Conservation (phyloP, 2,329 filamentous ascomycete genomes). For the Phialophora verrucosa region DNA sequence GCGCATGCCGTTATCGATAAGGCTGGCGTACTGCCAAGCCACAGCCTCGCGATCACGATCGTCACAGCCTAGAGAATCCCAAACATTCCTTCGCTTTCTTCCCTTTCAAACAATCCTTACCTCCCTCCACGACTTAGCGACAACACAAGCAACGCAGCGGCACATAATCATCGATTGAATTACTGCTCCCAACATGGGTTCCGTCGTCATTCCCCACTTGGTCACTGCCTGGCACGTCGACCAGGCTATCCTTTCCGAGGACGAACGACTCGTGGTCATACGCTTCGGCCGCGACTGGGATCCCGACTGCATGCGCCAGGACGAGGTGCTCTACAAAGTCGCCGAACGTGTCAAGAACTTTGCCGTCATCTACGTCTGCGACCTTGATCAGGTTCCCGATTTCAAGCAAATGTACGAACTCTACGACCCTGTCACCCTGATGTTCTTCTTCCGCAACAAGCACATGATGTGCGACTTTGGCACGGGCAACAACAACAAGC, state of each 20-base stretch:
- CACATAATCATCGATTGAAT: not conserved
- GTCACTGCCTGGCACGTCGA: slow-evolving; percentile 97
- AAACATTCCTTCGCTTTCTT: slow-evolving; percentile 1
- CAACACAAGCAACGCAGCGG: not conserved
- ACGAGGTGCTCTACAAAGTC: slow-evolving; percentile 94
- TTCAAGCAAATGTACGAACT: slow-evolving; percentile 96
- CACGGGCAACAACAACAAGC: slow-evolving; percentile 98
- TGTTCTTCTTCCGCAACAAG: slow-evolving; percentile 98
- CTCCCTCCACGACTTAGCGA: not conserved
- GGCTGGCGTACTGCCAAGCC: slow-evolving; percentile 12
- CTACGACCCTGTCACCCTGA: slow-evolving; percentile 90
- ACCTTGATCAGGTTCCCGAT: slow-evolving; percentile 86
- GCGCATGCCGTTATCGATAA: slow-evolving; percentile 15
- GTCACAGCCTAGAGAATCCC: slow-evolving; percentile 9
- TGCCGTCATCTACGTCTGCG: slow-evolving; percentile 89
- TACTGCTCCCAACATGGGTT: slow-evolving; percentile 29
- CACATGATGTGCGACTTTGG: slow-evolving; percentile 82
- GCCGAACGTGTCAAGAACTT: slow-evolving; percentile 94
- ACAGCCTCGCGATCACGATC: not conserved
- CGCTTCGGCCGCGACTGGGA: slow-evolving; percentile 86
- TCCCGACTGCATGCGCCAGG: slow-evolving; percentile 73
- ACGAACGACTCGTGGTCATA: slow-evolving; percentile 91
- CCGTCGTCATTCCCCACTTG: slow-evolving; percentile 74
- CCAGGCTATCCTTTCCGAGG: slow-evolving; percentile 88
- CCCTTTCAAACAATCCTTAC: not conserved